Percentiles rank a stretch among this genome's conserved stretches.
These are phyloP conservation scores for Solanum rostratum DNA, from an alignment of 257 asterid species.

Conservation along the genomic window DNA sequence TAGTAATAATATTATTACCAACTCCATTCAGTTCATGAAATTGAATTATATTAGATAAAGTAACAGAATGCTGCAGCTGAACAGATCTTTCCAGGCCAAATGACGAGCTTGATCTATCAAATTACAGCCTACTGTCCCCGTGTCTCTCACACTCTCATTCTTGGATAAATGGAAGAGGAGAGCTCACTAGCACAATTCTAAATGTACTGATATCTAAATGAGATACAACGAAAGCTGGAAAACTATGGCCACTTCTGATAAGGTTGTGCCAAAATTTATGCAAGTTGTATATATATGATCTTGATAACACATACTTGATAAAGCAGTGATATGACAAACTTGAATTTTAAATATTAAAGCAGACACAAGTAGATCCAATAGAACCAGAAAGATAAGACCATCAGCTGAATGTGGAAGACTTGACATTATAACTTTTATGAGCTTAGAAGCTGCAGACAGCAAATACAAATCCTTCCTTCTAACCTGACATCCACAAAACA, in stretches of 20 bases:
- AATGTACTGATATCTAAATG: background rate
- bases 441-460: conserved; percentile 4
- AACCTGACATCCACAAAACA: background rate
- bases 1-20: too few relatives aligned
- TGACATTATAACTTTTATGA: conserved; percentile 1
- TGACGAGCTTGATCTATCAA: background rate
- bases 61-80: background rate
- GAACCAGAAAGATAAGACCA: conserved; percentile 6
- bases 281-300: background rate
- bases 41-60: background rate
- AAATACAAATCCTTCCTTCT: conserved; percentile 5
- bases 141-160: background rate
- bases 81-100: background rate
- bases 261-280: background rate
- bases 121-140: background rate
- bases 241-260: background rate
- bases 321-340: background rate
- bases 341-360: background rate
- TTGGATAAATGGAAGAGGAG: background rate
- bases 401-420: conserved; percentile 1
- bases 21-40: background rate
- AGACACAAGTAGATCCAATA: background rate
- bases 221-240: background rate
- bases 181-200: background rate
- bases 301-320: background rate